These are phyloP conservation scores for Melastoma malabathricum DNA, from an alignment of 345 rosid species.

Conservation along the genomic window DNA sequence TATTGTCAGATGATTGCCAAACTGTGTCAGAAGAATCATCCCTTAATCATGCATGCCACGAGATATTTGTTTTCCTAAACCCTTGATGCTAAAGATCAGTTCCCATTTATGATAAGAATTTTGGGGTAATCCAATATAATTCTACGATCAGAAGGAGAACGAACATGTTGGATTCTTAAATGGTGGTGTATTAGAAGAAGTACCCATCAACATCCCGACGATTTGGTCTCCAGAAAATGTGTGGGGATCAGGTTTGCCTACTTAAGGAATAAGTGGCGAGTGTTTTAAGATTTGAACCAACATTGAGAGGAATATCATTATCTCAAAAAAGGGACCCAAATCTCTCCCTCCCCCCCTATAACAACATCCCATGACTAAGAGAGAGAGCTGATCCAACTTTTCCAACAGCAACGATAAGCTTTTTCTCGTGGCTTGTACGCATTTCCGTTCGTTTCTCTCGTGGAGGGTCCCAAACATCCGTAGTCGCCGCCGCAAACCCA, in stretches of 20 bases:
- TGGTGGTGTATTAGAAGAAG: no score
- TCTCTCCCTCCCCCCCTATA: background rate
- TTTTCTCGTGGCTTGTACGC: slow-evolving; percentile 2
- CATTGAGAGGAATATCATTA: slow-evolving; percentile 26
- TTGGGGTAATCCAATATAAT: no score
- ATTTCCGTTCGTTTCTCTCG: background rate
- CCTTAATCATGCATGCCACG: slow-evolving; percentile 1
- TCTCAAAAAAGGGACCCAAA: slow-evolving; percentile 21
- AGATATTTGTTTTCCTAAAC: background rate
- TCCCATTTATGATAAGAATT: background rate
- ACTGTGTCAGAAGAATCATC: slow-evolving; percentile 8
- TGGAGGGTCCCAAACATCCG: no score
- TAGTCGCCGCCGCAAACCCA: no score
- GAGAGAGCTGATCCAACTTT: slow-evolving; percentile 15
- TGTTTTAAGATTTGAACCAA: background rate
- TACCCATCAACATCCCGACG: no score
- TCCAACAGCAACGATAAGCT: slow-evolving; percentile 11
- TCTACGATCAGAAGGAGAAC: no score
- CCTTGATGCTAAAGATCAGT: background rate
- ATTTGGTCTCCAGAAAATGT: no score
- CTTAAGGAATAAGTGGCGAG: background rate
- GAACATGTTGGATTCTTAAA: no score
- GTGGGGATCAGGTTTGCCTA: slow-evolving; percentile 22
- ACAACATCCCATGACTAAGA: slow-evolving; percentile 11
- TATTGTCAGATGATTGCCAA: slow-evolving; percentile 2